Evolutionary conservation across 805 yeast genomes (phyloP), one percentile per base, ranked within the genome.

Genomic region (Candida sithepensis): DNA sequence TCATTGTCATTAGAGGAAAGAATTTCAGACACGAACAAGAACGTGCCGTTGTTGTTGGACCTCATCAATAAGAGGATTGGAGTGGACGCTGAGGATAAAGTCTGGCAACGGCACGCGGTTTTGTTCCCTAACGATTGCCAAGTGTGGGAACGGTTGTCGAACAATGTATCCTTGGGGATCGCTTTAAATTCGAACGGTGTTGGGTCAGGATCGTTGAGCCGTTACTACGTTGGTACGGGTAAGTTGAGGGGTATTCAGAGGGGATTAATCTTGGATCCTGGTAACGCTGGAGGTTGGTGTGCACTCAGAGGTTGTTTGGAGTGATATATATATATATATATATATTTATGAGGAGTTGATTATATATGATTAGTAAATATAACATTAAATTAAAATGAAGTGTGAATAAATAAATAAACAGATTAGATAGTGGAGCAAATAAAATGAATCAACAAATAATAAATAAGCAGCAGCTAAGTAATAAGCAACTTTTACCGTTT

Each of bases 21-120:
- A 10, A 67, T 72, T 4, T 63, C 66, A 2, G 96, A 88, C 55
- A 66, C 69, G 0, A 70, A 69, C 51, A 73, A 72, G 45, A 71
- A 75, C 37, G 79, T 85, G 18, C 91, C 92, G 6, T 75, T 68
- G 52, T 61, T 89, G 42, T 60, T 86, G 19, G 68, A 73, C 1
- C 75, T 79, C 55, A 72, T 88, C 41, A 71, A 75, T 48, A 61
- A 63, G 41, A 70, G 74, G 30, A 54, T 84, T 21, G 61, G 57
- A 7, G 53, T 55, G 3, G 54, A 58, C 13, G 33, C 56, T 1
- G n/a, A n/a, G n/a, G 52, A 53, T 20, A 50, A 62, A 22, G 59
- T 72, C 2, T 85, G 92, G 86, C 87, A 85, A 60, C 77, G 84
- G 56, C 75, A 81, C 10, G 89, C 92, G 0, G 69, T 85, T 51